phyloP scores from a whole-genome alignment of 148 eudicot genomes.

The Salicornia ramosissima region DNA sequence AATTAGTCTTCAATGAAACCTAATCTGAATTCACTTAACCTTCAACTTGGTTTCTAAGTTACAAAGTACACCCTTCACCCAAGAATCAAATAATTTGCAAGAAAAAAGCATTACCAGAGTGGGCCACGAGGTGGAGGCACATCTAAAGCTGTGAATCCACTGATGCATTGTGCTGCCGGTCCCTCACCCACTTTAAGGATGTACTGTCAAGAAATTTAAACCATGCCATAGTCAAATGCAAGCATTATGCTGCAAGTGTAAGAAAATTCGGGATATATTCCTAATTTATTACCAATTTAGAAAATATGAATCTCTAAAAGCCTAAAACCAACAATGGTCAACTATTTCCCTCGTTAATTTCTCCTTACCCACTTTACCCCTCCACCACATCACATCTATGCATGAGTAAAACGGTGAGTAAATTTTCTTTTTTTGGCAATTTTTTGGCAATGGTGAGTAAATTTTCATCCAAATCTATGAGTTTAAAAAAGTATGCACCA shows the following conservation, averaged over 20 bases:
- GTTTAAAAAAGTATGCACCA: too few species aligned
- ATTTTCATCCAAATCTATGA: too few species aligned
- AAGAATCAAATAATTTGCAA: not conserved
- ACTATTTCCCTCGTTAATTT: too few species aligned
- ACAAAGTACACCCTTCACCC: not conserved
- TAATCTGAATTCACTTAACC: not conserved
- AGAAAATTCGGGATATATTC: not conserved
- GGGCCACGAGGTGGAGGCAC: slow-evolving; percentile 93
- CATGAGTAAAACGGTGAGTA: too few species aligned
- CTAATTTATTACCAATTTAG: too few species aligned
- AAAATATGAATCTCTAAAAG: too few species aligned
- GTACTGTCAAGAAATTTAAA: slow-evolving; percentile 42
- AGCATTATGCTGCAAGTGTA: not conserved
- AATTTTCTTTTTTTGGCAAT: too few species aligned
- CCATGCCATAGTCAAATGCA: not conserved
- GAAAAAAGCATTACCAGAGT: slow-evolving; percentile 54
- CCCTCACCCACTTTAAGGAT: slow-evolving; percentile 81
- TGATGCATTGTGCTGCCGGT: slow-evolving; percentile 69
- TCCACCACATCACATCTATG: too few species aligned
- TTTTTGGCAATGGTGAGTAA: too few species aligned
- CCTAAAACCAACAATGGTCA: too few species aligned
- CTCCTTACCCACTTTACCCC: too few species aligned
- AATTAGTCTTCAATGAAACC: not conserved
- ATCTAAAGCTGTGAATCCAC: slow-evolving; percentile 83
- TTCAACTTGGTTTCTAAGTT: not conserved